phyloP scores from a whole-genome alignment of 1,139 yeast genomes.

The Pichia cactophila region DNA sequence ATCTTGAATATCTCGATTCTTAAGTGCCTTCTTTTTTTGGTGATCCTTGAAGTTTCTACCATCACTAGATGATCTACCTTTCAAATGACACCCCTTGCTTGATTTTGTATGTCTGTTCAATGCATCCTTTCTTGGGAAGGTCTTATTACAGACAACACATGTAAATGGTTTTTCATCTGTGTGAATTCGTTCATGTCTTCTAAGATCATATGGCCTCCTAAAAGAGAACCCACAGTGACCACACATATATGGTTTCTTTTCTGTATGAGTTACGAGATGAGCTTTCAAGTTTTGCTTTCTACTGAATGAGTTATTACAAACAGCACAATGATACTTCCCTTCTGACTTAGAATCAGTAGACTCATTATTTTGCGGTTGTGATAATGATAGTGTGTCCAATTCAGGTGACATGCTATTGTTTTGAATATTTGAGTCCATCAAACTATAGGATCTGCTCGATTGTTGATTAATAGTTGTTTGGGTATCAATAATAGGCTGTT shows the following conservation, averaged over 20 bases:
- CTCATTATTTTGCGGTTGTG: not conserved
- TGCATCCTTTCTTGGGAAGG: conserved; percentile 75
- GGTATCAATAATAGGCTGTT: not conserved
- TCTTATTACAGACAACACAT: conserved; percentile 55
- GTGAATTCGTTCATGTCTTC: conserved; percentile 68
- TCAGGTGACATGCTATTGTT: not conserved
- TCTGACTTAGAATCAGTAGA: not conserved
- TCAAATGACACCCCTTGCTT: conserved; percentile 20
- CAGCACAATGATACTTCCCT: conserved; percentile 36
- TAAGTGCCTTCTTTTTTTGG: not conserved
- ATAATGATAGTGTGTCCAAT: not conserved
- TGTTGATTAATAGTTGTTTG: not conserved
- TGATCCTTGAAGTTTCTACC: not conserved
- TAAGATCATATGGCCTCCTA: conserved; percentile 68
- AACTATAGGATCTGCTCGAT: not conserved
- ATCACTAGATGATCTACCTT: not conserved
- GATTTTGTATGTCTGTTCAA: conserved; percentile 50
- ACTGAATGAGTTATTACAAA: conserved; percentile 57
- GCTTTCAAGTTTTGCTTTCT: conserved; percentile 70
- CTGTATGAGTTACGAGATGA: conserved; percentile 63
- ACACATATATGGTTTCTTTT: conserved; percentile 61
- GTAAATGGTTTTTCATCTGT: conserved; percentile 67
- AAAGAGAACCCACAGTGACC: conserved; percentile 56
- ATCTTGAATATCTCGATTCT: not conserved
- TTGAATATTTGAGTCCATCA: not conserved